A percentile compares a stretch with the other conserved stretches of the same genome.
Evolutionary conservation across 768 basidiomycete genomes (phyloP).

Genomic region (Russula compacta): DNA sequence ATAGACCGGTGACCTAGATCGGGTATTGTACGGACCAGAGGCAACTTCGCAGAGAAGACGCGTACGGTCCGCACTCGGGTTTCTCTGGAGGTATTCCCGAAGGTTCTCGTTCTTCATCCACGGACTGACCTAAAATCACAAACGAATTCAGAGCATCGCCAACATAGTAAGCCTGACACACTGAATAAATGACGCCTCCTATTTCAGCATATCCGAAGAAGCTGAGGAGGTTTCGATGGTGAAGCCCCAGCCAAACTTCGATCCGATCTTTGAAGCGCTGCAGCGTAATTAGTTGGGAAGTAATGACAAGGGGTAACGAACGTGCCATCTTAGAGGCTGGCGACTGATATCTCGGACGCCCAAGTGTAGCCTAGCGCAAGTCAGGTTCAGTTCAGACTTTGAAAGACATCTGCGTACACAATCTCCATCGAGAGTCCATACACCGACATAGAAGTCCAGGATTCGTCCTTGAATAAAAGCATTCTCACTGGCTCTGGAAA

Average conservation of each 20-base stretch:
- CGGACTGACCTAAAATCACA: conserved; percentile 32
- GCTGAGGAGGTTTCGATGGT: conserved; percentile 34
- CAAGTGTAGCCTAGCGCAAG: conserved; percentile 4
- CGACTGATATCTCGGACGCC: conserved; percentile 3
- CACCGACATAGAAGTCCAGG: conserved; percentile 34
- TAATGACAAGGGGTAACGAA: background rate
- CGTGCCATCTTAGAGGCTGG: conserved; percentile 4
- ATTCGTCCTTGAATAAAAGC: conserved; percentile 30
- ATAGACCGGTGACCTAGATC: conserved; percentile 1
- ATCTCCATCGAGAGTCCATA: conserved; percentile 36
- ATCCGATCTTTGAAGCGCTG: conserved; percentile 38
- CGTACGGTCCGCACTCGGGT: conserved; percentile 29
- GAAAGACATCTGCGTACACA: conserved; percentile 24
- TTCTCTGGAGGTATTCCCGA: conserved; percentile 28
- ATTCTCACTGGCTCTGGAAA: conserved; percentile 27
- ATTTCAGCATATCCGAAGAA: conserved; percentile 32
- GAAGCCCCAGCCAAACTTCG: conserved; percentile 34
- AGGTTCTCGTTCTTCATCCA: conserved; percentile 39
- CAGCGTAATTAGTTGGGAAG: background rate
- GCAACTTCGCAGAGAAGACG: conserved; percentile 33
- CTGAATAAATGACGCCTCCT: conserved; percentile 20
- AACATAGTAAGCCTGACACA: background rate
- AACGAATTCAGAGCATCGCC: background rate
- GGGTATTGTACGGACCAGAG: conserved; percentile 24
- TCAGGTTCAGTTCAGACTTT: background rate